phyloP scores from a whole-genome alignment of 495 filamentous ascomycete species.

The Penicillium bialowiezense region DNA sequence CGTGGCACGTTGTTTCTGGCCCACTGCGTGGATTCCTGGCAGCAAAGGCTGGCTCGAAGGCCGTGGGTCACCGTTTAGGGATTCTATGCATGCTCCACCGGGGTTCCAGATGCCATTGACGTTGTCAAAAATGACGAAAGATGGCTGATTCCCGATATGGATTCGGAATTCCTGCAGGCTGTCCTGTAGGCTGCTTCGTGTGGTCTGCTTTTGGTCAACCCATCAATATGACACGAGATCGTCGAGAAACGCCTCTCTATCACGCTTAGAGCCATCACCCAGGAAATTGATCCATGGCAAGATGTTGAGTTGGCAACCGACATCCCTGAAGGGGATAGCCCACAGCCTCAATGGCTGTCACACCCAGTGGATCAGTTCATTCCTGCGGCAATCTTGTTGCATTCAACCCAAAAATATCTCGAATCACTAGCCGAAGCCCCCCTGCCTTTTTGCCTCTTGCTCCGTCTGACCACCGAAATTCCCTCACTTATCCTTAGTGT shows the following conservation, averaged over 20 bases:
- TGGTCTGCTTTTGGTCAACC: not conserved
- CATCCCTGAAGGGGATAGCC: slow-evolving; percentile 22
- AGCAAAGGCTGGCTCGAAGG: slow-evolving; percentile 27
- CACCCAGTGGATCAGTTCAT: slow-evolving; percentile 21
- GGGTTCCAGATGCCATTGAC: slow-evolving; percentile 9
- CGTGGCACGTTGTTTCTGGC: slow-evolving; percentile 47
- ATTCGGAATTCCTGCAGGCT: slow-evolving; percentile 15
- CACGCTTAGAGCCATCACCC: slow-evolving; percentile 15
- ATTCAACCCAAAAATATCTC: slow-evolving; percentile 18
- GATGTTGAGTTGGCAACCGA: slow-evolving; percentile 38
- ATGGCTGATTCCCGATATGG: slow-evolving; percentile 7
- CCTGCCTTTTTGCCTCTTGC: slow-evolving; percentile 25
- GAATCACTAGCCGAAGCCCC: slow-evolving; percentile 30
- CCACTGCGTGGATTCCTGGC: slow-evolving; percentile 24
- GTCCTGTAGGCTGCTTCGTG: slow-evolving; percentile 4
- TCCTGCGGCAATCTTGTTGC: slow-evolving; percentile 17
- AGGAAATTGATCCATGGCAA: slow-evolving; percentile 29
- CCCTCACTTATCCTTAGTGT: slow-evolving; percentile 19
- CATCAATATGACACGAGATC: slow-evolving; percentile 25
- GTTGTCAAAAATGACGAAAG: slow-evolving; percentile 14
- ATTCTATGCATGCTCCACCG: slow-evolving; percentile 11
- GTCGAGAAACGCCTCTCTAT: slow-evolving; percentile 22
- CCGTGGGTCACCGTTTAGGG: slow-evolving; percentile 26
- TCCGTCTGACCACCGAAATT: slow-evolving; percentile 30
- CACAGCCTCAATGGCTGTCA: slow-evolving; percentile 24